Base-by-base conservation (phyloP, 2,329 filamentous ascomycete genomes). In the Diaporthe batatas region DNA sequence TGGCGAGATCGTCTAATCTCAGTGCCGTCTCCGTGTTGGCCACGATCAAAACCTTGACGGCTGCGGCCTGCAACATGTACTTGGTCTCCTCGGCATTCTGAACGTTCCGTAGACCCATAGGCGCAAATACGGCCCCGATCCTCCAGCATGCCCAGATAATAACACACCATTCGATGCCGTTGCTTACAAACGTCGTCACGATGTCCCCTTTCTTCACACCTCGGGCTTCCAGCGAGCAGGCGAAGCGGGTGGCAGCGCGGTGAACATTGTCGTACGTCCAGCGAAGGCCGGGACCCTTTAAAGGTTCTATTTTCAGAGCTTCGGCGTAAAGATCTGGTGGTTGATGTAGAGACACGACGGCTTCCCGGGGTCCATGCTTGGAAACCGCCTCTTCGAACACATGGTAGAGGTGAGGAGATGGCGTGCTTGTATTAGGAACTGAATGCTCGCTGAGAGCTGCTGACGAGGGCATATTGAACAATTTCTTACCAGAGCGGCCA, bases 151-250 rank as follows among this genome's bases (percentile, higher is more conserved):
- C 58, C 58, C 58, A 64, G 18, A 34, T 8, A 18, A 49, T 39
- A n/a, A 49, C n/a, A 16, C 25, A 34, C 39, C 58, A 64, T 34
- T 64, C 58, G 58, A 64, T 64, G 25, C 58, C 58, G 25, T 64
- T 64, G 1, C 10, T 16, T 23, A 64, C 18, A 12, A 64, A 64
- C 0, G 58, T 64, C 29, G 58, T 34, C 25, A 64, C 58, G 25
- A 23, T 25, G 10, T 64, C 58, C 29, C 58, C 58, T 12, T 64
- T 64, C 25, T 64, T 29, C 10, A 64, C 58, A 64, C 58, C 58
- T 21, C 47, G 39, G 25, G 39, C 5, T 23, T 64, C 58, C 18
- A 64, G 42, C 58, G 39, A 47, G 16, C 16, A 34, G 18, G 25
- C 4, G 6, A 64, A 34, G 14, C 58, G 58, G 58, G 47, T 44